Evolutionary conservation across 768 basidiomycete species (phyloP), one percentile per base, ranked within the genome.

Genomic region (Pluteus cervinus): DNA sequence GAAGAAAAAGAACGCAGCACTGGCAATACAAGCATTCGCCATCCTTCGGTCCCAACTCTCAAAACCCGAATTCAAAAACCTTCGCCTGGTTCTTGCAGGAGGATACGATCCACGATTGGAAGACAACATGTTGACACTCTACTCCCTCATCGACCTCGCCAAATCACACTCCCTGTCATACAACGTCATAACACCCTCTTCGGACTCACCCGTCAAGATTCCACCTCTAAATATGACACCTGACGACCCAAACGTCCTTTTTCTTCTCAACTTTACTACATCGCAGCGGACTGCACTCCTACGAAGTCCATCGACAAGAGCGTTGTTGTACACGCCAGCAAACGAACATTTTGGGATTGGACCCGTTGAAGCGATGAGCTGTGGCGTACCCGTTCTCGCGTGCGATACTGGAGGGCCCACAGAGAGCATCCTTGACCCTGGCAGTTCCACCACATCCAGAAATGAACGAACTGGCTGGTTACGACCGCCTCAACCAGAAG

Each of bases 331-430:
- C 56, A 99, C 94, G 0, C 96, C 94, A 0, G 65, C 75, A 6
- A 94, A 94, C 57, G 94, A 99, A 51, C 94, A 99, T 56, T 96
- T 98, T 56, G 96, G 94, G 2, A 97, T 99, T 47, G 93, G 84
- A 0, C 94, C 96, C 2, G 75, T 97, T 3, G 94, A 99, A 57
- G 92, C 79, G 0, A 97, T 97, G 91, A 73, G 79, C 6, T 92
- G 86, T 32, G 89, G 91, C 3, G 57, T 98, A 0, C 91, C 93
- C 0, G 84, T 98, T 1, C 61, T 99, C 14, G 93, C 92, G 0
- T 89, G 85, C 49, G 62, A 88, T 52, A 81, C 75, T 41, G 89
- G 88, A 11, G 94, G 94, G 2, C 96, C 96, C 7, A 86, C 79
- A 2, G 96, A 99, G 62, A 94, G 86, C 38, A 62, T 94, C 20